These are phyloP conservation scores for Rhizopus sp. DNA, from an alignment of 371 early-diverging fungal species.

Conservation along the genomic window DNA sequence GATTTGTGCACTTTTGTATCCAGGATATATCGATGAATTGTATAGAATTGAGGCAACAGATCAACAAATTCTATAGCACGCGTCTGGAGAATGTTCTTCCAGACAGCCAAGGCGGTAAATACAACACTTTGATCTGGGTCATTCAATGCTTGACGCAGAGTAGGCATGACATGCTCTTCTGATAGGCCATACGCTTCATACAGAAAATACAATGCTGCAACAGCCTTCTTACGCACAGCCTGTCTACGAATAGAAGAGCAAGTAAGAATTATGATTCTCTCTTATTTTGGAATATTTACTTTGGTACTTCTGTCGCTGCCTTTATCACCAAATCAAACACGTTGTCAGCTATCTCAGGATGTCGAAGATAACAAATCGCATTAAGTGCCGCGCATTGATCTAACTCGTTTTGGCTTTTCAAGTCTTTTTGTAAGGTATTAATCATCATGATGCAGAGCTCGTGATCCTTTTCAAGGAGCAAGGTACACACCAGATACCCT, in stretches of 20 bases:
- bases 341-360: slow-evolving; percentile 39
- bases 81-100: slow-evolving; percentile 35
- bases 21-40: slow-evolving; percentile 41
- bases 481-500: slow-evolving; percentile 53
- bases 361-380: slow-evolving; percentile 43
- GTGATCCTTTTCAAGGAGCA: slow-evolving; percentile 42
- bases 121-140: slow-evolving; percentile 53
- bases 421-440: slow-evolving; percentile 55
- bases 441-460: slow-evolving; percentile 54
- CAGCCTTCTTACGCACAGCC: slow-evolving; percentile 49
- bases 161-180: slow-evolving; percentile 31
- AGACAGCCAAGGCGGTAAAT: slow-evolving; percentile 42
- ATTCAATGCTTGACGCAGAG: slow-evolving; percentile 38
- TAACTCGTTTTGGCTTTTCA: slow-evolving; percentile 42
- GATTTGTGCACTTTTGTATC: slow-evolving; percentile 39
- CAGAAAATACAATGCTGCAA: slow-evolving; percentile 36
- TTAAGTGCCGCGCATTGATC: slow-evolving; percentile 46
- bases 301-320: slow-evolving; percentile 30
- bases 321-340: slow-evolving; percentile 34
- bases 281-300: slow-evolving; percentile 24
- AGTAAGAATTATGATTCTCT: not conserved
- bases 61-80: slow-evolving; percentile 21
- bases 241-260: slow-evolving; percentile 30
- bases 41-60: slow-evolving; percentile 35
- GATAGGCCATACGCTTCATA: slow-evolving; percentile 26